Evolutionary conservation across 352 stramenopile genomes (phyloP).

Genomic region (Hyaloperonospora brassicae): DNA sequence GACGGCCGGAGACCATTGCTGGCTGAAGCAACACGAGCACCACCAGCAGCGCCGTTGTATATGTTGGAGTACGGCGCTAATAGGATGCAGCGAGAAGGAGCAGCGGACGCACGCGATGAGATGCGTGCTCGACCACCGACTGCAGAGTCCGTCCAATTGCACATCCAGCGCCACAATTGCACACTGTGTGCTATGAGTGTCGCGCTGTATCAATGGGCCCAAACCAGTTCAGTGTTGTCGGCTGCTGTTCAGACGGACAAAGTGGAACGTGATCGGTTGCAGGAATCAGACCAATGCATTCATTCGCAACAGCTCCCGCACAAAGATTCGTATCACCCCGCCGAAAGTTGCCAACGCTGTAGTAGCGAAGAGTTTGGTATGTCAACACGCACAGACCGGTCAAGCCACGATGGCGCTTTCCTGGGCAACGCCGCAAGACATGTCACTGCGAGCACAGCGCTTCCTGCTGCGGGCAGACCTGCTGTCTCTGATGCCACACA

Average conservation of each 20-base stretch:
- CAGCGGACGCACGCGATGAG: constrained; percentile 2
- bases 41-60: constrained; percentile 2
- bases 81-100: constrained; percentile 1
- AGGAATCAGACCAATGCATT: constrained; percentile 2
- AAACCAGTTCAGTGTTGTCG: constrained; percentile 3
- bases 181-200: not conserved
- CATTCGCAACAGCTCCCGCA: constrained; percentile 10
- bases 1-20: constrained; percentile 3
- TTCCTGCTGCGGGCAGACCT: not conserved
- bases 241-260: constrained; percentile 4
- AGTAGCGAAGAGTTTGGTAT: not conserved
- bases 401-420: constrained; percentile 8
- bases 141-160: constrained; percentile 5
- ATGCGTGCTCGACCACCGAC: constrained; percentile 14
- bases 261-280: constrained; percentile 3
- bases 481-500: no score
- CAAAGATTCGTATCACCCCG: constrained; percentile 8
- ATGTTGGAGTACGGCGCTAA: not conserved
- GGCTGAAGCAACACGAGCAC: not conserved
- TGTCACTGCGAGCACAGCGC: constrained; percentile 3
- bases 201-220: constrained; percentile 9
- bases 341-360: constrained; percentile 1
- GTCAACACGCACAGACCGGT: constrained; percentile 1
- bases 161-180: constrained; percentile 11
- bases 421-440: constrained; percentile 13